Percentiles rank a stretch among this genome's conserved stretches.
phyloP scores from a whole-genome alignment of 495 filamentous ascomycete genomes.

The Aspergillus sclerotioniger region DNA sequence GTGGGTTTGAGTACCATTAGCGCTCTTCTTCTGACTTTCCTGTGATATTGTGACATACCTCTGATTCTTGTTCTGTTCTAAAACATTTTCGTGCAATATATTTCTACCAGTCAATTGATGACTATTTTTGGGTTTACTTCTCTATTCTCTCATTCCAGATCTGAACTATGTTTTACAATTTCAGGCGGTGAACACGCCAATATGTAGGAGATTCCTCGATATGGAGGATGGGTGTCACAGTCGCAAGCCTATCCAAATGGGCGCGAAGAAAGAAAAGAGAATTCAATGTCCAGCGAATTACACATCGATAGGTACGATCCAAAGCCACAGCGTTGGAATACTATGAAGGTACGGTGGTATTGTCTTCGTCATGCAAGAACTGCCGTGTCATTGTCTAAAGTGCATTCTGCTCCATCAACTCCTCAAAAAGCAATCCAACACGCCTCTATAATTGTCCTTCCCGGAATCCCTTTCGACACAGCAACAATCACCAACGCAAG shows the following conservation, averaged over 20 bases:
- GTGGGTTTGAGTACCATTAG: slow-evolving; percentile 64
- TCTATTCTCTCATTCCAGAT: not conserved
- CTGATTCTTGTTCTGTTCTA: slow-evolving; percentile 22
- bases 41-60: slow-evolving; percentile 48
- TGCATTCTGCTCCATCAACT: not conserved
- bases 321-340: not conserved
- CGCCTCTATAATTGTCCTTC: not conserved
- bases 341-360: not conserved
- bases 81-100: slow-evolving; percentile 28
- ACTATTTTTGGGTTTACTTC: slow-evolving; percentile 9
- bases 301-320: too few species aligned
- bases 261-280: not conserved
- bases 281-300: not conserved
- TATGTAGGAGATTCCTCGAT: not conserved
- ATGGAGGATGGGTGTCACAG: not conserved
- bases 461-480: not conserved
- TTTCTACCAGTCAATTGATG: slow-evolving; percentile 22
- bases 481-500: not conserved
- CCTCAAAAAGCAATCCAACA: not conserved
- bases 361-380: not conserved
- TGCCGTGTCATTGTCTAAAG: not conserved
- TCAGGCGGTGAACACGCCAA: not conserved
- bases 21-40: slow-evolving; percentile 59
- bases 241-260: too few species aligned
- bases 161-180: not conserved